Base-by-base conservation (phyloP, 345 rosid species). In the Eucalyptus brandiana region DNA sequence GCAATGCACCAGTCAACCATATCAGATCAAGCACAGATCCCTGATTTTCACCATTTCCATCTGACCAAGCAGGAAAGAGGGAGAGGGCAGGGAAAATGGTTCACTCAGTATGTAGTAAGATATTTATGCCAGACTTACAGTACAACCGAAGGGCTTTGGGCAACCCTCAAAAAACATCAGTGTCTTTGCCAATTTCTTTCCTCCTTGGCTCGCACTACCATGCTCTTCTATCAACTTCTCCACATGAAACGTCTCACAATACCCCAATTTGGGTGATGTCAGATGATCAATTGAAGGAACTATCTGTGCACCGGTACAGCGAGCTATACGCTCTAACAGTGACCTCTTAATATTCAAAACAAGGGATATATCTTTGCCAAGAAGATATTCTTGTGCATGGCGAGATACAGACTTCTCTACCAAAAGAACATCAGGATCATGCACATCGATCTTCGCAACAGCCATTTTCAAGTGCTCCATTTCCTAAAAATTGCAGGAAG, bases 401-500 rank as follows among this genome's bases (percentile, higher is more conserved):
- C 99, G 94, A 28, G 99, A 96, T 86, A 98, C 99, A 21, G 99
- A 97, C 88, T 96, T 98, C 94, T 98, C 99, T 89, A 98, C 99
- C 93, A 98, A 93, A 86, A 98, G 99, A 87, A 98, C 93, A 90
- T 95, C 91, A 8, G 99, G 99, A 90, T 95, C 95, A 91, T 97
- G 97, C 45, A 93, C 95, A 90, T 91, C 94, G 88, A 98, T 96
- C 94, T 96, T 97, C 53, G 98, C 94, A 91, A 97, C 99, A 87
- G 99, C 99, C 99, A 98, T 98, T 95, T 95, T 98, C 94, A 98
- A 92, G 91, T 98, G 99, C 86, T 98, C 99, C 98, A 94, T 98
- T 96, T 97, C 99, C 99, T 98, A 92, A 76, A 76, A 21, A 76
- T 50, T 14, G 50, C 87, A 58, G 87, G 40, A 80, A 47, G 86